Base-by-base conservation (phyloP, 176 grass and related monocot species). In the Aegilops longissima region DNA sequence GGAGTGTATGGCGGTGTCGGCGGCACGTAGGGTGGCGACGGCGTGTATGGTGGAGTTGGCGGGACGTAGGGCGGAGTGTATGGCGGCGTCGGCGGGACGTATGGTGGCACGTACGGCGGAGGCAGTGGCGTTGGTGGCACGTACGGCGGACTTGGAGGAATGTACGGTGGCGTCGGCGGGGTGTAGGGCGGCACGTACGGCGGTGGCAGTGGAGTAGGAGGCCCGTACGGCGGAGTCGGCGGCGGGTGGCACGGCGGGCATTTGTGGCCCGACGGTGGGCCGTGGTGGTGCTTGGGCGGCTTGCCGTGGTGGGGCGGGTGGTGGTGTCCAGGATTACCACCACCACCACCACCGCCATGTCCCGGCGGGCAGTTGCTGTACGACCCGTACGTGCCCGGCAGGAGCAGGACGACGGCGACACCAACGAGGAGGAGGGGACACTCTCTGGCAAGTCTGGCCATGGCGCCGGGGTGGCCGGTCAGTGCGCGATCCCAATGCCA, bases 281-380 rank as follows among this genome's bases (percentile, higher is more conserved):
- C 77, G 58, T 16, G 73, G 89, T 83, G 80, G 47, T 91, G 85
- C 59, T 83, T 86, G 40, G 92, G 92, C 17, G 92, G 86, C 86
- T 84, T 88, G 54, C 64, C 76, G 44, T 87, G 92, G 61, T 63
- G 63, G 4, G 82, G 80, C 10, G 82, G 76, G 56, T 63, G 21
- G 23, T 85, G 21, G 30, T 85, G 52, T 8, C 80, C 66, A 5
- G 24, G 31, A 62, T 24, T 35, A 65, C 56, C 14, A n/a, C 51
- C 65, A 52, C 54, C 13, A 11, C 51, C 65, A 25, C 12, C 79
- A 61, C 38, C 40, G 70, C 54, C 64, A 21, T 45, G 67, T n/a
- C 77, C 64, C 29, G 78, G 77, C 3, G 42, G 80, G 42, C 80
- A 82, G 78, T 70, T 82, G 21, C 59, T 82, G 14, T 74, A 6